Base-by-base conservation (phyloP, 192 early-diverging fungal genomes). In the Backusella morwellensis region DNA sequence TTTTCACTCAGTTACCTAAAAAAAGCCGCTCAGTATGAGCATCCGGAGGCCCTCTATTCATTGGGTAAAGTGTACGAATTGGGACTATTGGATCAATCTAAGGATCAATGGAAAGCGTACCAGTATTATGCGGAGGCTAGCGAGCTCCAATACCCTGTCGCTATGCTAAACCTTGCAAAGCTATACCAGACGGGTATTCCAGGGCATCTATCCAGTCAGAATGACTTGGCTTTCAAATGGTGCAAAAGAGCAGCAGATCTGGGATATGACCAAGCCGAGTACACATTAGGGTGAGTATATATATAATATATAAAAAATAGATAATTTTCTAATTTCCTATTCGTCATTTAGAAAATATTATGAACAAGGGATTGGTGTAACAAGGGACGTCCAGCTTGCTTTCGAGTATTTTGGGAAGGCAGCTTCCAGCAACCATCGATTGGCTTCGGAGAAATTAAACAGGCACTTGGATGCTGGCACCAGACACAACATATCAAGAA, bases 141-240 rank as follows among this genome's bases (percentile, higher is more conserved):
- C 1, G 92, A 92, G 42, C 86, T 91, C 44, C 92, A 92, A 36
- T 85, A 93, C 3, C 90, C 87, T 17, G 84, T 95, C 81, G 93
- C 95, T 35, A 92, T 95, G 91, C 90, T 98, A 85, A 93, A 91
- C 66, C 86, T 98, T 9, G 91, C 91, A 52, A 93, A 92, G 23
- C 93, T 95, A 90, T 97, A 95, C 75, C 56, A 63, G 80, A 96
- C 23, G 89, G 89, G 26, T 94, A 96, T 50, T 19, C 35, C 35
- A 36, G 56, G 56, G 1, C 56, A 63, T 12, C 11, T 34, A 19
- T 54, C 70, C 1, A 19, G 32, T 8, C 76, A 77, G 12, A 70
- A 32, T 21, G 69, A 59, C 23, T n/a, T 93, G 74, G 95, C 95
- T 1, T 92, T 92, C 80, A 87, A 92, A 73, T 95, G 95, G 90